These are phyloP conservation scores for Citrus unshiu DNA, from an alignment of 345 rosid species.

Conservation along the genomic window DNA sequence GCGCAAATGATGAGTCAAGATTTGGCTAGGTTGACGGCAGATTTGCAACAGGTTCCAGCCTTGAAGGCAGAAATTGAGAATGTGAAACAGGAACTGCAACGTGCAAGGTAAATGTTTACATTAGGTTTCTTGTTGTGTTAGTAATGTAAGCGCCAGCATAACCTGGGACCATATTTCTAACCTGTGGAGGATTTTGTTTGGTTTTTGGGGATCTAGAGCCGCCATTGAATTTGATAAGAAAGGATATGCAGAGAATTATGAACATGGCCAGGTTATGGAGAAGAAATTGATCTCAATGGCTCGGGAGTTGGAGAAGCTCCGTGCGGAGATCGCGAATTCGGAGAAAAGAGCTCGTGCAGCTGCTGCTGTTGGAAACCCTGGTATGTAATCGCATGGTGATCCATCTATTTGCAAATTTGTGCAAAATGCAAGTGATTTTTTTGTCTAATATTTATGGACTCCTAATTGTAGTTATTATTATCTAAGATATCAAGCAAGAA, in stretches of 20 bases:
- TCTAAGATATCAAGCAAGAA: background rate
- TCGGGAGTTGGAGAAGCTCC: conserved; percentile 91
- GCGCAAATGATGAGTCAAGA: conserved; percentile 70
- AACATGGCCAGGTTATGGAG: conserved; percentile 91
- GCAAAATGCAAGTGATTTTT: background rate
- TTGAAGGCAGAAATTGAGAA: conserved; percentile 72
- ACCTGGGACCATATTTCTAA: background rate
- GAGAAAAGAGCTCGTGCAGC: conserved; percentile 65
- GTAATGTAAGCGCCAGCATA: background rate
- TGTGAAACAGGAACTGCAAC: conserved; percentile 87
- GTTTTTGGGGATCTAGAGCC: conserved; percentile 40
- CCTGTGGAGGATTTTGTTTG: background rate
- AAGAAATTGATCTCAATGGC: conserved; percentile 90
- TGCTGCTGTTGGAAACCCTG: conserved; percentile 53
- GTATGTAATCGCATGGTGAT: conserved; percentile 21
- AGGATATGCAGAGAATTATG: conserved; percentile 93
- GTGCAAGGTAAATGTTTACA: conserved; percentile 54
- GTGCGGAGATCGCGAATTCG: conserved; percentile 85
- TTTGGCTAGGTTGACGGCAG: conserved; percentile 61
- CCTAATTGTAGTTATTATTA: background rate
- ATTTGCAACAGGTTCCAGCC: conserved; percentile 70
- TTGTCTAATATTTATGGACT: background rate
- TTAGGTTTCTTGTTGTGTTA: background rate
- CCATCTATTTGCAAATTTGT: background rate
- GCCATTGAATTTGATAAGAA: conserved; percentile 96